phyloP scores from a whole-genome alignment of 169 alveolate genomes.

The Cryptosporidium ubiquitum region DNA sequence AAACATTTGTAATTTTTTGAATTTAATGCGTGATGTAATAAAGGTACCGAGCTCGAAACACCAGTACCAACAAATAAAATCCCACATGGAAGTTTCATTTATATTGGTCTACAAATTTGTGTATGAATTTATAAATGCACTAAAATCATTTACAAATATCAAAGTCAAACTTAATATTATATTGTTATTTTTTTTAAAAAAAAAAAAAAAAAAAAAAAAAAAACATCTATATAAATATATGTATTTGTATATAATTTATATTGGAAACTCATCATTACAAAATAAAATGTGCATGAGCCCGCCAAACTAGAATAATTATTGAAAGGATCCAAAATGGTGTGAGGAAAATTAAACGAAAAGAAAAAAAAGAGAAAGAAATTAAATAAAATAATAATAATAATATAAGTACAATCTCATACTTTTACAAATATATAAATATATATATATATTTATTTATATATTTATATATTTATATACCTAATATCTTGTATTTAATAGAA shows the following conservation, averaged over 20 bases:
- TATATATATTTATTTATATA: neutral
- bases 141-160: neutral
- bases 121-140: neutral
- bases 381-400: neutral
- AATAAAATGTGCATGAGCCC: constrained; percentile 5
- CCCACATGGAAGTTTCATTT: constrained; percentile 47
- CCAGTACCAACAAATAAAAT: constrained; percentile 54
- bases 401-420: neutral
- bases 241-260: neutral
- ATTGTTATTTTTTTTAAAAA: neutral
- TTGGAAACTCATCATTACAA: neutral
- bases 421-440: neutral
- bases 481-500: neutral
- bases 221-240: neutral
- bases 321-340: neutral
- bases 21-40: constrained; percentile 52
- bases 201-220: neutral
- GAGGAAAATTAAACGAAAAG: neutral
- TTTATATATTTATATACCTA: neutral
- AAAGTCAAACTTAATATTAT: neutral
- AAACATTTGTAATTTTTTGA: constrained; percentile 45
- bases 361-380: neutral
- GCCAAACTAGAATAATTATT: neutral
- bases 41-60: constrained; percentile 68
- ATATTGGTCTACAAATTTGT: neutral